A percentile compares a stretch with the other conserved stretches of the same genome.
Conservation (phyloP, 768 basidiomycete genomes). For the Paxillus rubicundulus region DNA sequence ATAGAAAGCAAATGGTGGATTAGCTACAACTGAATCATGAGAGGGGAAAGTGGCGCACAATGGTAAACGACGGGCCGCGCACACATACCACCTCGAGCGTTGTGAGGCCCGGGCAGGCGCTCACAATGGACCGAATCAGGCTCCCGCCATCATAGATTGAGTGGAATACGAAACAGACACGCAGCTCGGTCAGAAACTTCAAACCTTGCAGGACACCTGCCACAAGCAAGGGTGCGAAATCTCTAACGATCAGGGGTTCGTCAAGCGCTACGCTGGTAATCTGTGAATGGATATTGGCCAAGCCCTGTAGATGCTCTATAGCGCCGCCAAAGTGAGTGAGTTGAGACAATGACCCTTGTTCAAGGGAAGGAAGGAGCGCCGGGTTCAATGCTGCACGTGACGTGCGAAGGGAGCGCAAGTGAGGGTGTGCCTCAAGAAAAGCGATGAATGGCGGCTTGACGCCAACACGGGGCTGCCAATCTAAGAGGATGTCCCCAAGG, state of each 20-base stretch:
- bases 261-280: slow-evolving; percentile 60
- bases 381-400: slow-evolving; percentile 55
- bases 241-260: slow-evolving; percentile 65
- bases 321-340: slow-evolving; percentile 66
- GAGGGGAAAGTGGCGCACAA: slow-evolving; percentile 41
- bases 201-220: slow-evolving; percentile 58
- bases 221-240: slow-evolving; percentile 61
- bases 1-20: not conserved
- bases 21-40: not conserved
- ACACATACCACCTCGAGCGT: slow-evolving; percentile 66
- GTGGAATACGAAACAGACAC: slow-evolving; percentile 66
- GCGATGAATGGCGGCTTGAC: slow-evolving; percentile 58
- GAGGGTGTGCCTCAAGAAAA: slow-evolving; percentile 67
- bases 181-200: slow-evolving; percentile 53
- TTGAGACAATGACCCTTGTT: slow-evolving; percentile 42
- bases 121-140: slow-evolving; percentile 62
- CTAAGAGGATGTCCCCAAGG: slow-evolving; percentile 65
- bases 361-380: slow-evolving; percentile 49
- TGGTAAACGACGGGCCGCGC: slow-evolving; percentile 68
- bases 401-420: slow-evolving; percentile 47
- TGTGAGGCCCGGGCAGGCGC: slow-evolving; percentile 61
- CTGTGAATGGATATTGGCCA: slow-evolving; percentile 45
- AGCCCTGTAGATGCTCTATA: slow-evolving; percentile 61
- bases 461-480: slow-evolving; percentile 43
- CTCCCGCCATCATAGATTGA: slow-evolving; percentile 73